Evolutionary conservation across 2,329 filamentous ascomycete genomes (phyloP).

Genomic region (Colletotrichum kahawae): DNA sequence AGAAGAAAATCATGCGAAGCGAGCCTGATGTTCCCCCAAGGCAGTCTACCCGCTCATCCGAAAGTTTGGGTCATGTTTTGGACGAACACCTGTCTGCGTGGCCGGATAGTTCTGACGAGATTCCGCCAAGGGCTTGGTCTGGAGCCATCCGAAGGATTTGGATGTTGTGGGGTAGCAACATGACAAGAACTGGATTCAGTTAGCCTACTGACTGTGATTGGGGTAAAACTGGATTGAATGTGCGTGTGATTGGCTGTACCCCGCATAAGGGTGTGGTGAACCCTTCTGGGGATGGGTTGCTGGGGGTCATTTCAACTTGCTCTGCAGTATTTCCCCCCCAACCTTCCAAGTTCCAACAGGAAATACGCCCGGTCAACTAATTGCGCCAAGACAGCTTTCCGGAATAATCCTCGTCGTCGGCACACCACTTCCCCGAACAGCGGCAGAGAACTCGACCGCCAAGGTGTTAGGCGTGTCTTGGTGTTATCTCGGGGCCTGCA

Average conservation of each 20-base stretch:
- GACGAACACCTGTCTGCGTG: not conserved
- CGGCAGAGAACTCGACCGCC: not conserved
- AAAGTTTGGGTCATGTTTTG: not conserved
- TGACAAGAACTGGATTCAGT: not conserved
- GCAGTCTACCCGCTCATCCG: not conserved
- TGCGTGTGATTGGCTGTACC: not conserved
- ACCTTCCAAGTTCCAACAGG: not conserved
- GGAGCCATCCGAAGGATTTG: not conserved
- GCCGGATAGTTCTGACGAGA: not conserved
- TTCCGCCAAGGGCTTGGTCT: not conserved
- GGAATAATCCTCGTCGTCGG: not conserved
- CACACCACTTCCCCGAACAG: not conserved
- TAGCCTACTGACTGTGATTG: not conserved
- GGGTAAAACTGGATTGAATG: not conserved
- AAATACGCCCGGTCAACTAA: not conserved
- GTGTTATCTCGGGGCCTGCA: not conserved
- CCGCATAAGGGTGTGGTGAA: not conserved
- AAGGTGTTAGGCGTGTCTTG: not conserved
- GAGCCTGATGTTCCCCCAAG: not conserved
- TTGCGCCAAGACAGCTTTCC: not conserved
- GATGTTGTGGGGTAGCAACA: not conserved
- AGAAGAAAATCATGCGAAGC: not conserved
- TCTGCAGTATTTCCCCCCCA: not conserved
- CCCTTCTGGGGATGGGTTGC: constrained; percentile 1
- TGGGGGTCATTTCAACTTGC: not conserved